Evolutionary conservation across 78 protist genomes (phyloP), one percentile per base, ranked within the genome.

Genomic region (Dictyostelium firmibasis): DNA sequence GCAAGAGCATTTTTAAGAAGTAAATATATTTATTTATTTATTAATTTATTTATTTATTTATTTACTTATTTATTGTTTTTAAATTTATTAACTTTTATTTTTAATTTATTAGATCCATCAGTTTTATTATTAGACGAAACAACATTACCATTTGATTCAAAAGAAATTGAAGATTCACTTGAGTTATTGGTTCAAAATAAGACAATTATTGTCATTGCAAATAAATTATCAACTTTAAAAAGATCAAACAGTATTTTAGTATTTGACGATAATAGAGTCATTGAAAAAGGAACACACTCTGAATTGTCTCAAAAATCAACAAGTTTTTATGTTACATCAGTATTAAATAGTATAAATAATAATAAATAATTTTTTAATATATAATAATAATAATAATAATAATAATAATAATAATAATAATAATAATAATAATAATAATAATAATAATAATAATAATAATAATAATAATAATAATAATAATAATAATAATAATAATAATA

Each of bases 1-100:
- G 94, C 94, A 8, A 53, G 94, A 57, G 94, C 94, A 57, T 89
- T 67, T 29, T 41, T 89, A 35, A 89, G 94, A 81, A 79, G 84
- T 79, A 79, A 25, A 13, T 79, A 27, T 74, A 25, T 44, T 38
- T 36, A 75, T 75, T 33, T 36, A 16, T 36, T 8, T 8, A 8
- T 44, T 44, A 44, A 44, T 44, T 44, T 44, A 44, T 8, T 44
- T n/a, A n/a, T n/a, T n/a, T n/a, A n/a, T n/a, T n/a, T n/a, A n/a
- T n/a, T n/a, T n/a, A n/a, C n/a, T n/a, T n/a, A n/a, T n/a, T n/a
- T n/a, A n/a, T n/a, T n/a, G n/a, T n/a, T n/a, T n/a, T n/a, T n/a
- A n/a, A n/a, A n/a, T n/a, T n/a, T n/a, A n/a, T n/a, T n/a, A n/a
- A n/a, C n/a, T n/a, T n/a, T n/a, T n/a, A n/a, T n/a, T n/a, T n/a